Base-by-base conservation (phyloP, 2,329 filamentous ascomycete genomes). In the Paraphaeosphaeria minitans region DNA sequence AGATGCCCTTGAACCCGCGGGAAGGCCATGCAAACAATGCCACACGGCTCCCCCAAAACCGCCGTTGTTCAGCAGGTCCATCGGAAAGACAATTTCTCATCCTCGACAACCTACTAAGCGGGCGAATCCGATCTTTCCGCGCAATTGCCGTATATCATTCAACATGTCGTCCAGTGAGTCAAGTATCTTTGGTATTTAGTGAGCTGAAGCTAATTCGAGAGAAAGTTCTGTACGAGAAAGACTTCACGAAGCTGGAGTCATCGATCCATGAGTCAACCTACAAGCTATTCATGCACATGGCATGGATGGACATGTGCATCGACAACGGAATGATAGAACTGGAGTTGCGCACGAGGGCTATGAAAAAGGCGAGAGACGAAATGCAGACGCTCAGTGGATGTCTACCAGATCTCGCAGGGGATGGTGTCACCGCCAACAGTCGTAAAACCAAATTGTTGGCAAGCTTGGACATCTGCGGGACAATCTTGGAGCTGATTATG, bases 161-260 rank as follows among this genome's bases (percentile, higher is more conserved):
- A 53, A 43, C 37, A 53, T 53, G 39, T 53, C 50, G n/a, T 41
- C 37, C 7, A 53, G 50, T 53, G 27, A 29, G 50, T 52, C 2
- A 10, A 33, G 10, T 8, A 9, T 9, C n/a, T 10, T 51, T n/a
- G 12, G 19, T 31, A 12, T 5, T 12, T 14, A 6, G 16, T 13
- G 4, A 33, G n/a, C 33, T 3, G n/a, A 16, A n/a, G n/a, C 37
- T 39, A 8, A 39, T n/a, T 19, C 16, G 16, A 1, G 9, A 5
- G 37, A 39, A 7, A 53, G 50, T 53, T 24, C 39, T 53, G 16
- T 53, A 45, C 21, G 50, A 33, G n/a, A 53, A 53, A 24, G 21
- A 53, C 14, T 43, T 43, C 24, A 27, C 39, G 39, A 43, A 43
- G 41, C 14, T 53, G 24, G 50, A 53, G 27, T 31, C 37, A 16